Evolutionary conservation across 1,284 basidiomycete genomes (phyloP), one percentile per base, ranked within the genome.

Genomic region (Pseudozyma hubeiensis): DNA sequence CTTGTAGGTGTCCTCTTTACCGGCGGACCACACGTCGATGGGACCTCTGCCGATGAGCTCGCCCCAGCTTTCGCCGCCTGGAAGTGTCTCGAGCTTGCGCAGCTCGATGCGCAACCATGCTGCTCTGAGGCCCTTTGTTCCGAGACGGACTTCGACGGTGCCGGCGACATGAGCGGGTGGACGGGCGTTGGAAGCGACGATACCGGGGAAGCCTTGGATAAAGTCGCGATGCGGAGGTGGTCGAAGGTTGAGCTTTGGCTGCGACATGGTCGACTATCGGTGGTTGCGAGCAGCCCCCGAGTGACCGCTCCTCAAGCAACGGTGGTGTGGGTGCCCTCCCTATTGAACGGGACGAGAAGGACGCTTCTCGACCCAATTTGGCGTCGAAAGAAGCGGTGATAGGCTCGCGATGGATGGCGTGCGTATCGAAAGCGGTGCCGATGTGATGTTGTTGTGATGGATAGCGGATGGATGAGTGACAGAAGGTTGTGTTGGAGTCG

Each of bases 31-130:
- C 11, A 82, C 78, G 29, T 81, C 80, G 46, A 81, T 77, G 16
- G 82, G 82, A 9, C 79, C 82, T 50, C 55, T 55, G 2, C 82
- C 82, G 46, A 84, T 83, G 16, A 83, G 71, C 50, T 84, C 82
- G 0, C 76, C 81, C 81, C 81, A 84, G 50, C 73, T 75, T 55
- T 83, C 80, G 14, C 81, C 81, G 9, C 73, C 69, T 6, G 81
- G 76, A 1, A 83, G 59, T 11, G 76, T 78, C 51, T 84, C 82
- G 17, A 79, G 66, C 69, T 84, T 84, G 61, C 80, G 68, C 46
- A 84, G 75, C 52, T 84, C 82, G 57, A 84, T 78, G 17, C 82
- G 75, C 17, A 84, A 61, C 81, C 81, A 84, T 49, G 75, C 63
- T 31, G 79, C 82, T 45, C 81, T 79, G 53, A 80, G 63, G 14